Evolutionary conservation across 202 grass and related monocot genomes (phyloP), one percentile per base, ranked within the genome.

Genomic region (Zizania palustris): DNA sequence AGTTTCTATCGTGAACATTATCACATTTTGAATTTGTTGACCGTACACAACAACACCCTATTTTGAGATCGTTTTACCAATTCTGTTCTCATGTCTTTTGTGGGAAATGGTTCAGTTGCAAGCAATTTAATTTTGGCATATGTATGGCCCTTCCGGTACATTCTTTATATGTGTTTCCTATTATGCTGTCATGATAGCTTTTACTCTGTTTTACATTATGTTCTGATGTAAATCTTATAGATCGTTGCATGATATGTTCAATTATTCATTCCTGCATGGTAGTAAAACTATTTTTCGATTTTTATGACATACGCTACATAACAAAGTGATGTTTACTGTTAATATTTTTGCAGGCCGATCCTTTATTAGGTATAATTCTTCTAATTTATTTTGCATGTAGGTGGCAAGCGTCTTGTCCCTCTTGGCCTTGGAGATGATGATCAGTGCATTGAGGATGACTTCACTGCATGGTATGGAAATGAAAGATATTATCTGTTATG

Each of bases 391-490:
- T 57, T 88, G 14, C 56, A 68, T 88, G 19, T 84, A 97, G 93
- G 93, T 89, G 93, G 85, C 59, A 93, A 93, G 70, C 63, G 78
- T 72, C 79, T 97, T 74, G 67, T 89, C 80, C 88, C 88, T 20
- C 79, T 91, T 54, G 93, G 93, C 64, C 75, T 97, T 72, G 93
- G 93, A 80, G 90, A 97, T 72, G 93, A 97, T 81, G 93, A 97
- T 72, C 93, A 97, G 60, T 97, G 88, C 78, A 97, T 97, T 69
- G 93, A 97, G 78, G 93, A 97, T 79, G 93, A 97, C 51, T 97
- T 93, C 74, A 93, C 84, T 4, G 88, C 93, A 75, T 97, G 93
- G 93, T 91, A 87, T 57, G 67, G 63, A 83, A 63, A 34, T 13
- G 28, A 54, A 66, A 40, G 9, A 46, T 74, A 68, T 74, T 62